These are phyloP conservation scores for Hydnum rufescens DNA, from an alignment of 768 basidiomycete genomes.

Conservation along the genomic window DNA sequence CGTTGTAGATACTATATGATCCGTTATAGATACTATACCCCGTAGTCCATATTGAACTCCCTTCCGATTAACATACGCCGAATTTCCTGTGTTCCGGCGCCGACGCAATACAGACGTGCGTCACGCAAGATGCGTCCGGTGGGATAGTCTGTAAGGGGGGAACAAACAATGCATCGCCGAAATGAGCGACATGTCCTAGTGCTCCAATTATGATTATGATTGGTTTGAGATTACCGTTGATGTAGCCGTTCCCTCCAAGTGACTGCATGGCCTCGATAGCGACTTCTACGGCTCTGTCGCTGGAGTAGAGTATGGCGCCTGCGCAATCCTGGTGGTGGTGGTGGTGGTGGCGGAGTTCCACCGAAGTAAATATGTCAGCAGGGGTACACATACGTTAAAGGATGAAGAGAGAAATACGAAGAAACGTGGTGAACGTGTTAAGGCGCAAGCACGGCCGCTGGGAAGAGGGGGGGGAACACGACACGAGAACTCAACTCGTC, in stretches of 20 bases:
- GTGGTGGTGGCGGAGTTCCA: no score
- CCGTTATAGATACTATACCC: constrained; percentile 1
- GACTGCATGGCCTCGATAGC: constrained; percentile 85
- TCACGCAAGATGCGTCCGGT: constrained; percentile 76
- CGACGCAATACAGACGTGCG: constrained; percentile 75
- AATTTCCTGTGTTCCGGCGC: constrained; percentile 95
- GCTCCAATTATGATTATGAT: background rate
- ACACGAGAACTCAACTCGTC: constrained; percentile 32
- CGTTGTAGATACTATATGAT: background rate
- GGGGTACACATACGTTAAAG: no score
- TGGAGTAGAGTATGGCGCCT: constrained; percentile 82
- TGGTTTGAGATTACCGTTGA: constrained; percentile 42
- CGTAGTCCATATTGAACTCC: constrained; percentile 59
- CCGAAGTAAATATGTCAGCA: no score
- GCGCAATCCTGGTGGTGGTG: constrained; percentile 57
- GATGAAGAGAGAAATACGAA: no score
- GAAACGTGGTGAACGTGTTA: no score
- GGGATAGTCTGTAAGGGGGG: constrained; percentile 49
- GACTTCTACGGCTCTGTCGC: constrained; percentile 81
- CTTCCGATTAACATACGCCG: constrained; percentile 84
- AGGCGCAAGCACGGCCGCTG: no score
- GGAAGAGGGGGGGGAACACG: background rate
- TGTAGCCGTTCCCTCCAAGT: constrained; percentile 88
- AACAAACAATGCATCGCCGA: background rate
- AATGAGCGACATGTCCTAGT: background rate